Evolutionary conservation across 2,329 filamentous ascomycete genomes (phyloP), one percentile per base, ranked within the genome.

Genomic region (Calycina marina): DNA sequence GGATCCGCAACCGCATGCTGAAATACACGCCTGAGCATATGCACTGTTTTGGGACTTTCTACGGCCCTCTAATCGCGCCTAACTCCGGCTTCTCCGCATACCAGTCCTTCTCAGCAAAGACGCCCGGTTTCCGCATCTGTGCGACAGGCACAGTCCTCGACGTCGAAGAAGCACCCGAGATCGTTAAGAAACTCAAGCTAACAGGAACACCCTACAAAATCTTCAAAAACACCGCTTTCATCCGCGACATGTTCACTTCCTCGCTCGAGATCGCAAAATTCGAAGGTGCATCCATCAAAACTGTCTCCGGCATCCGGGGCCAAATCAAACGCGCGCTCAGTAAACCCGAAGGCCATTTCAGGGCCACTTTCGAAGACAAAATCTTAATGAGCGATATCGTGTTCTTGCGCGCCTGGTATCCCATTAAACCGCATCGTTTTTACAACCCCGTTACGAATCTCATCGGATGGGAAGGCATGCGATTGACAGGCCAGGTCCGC

Each of bases 1-100:
- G 90, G 46, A 92, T 83, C 15, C 71, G 90, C 41, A 94, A 96
- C 58, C 77, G 90, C 36, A 94, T 98, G 88, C 70, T 98, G 40
- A 98, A 98, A 58, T 98, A 98, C 58, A 94, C 88, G 0, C 92
- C 90, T 0, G 92, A 98, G 62, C 90, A 98, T 53, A 96, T 94
- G 85, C 90, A 96, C 60, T 98, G 92, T 61, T 93, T 93, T 54
- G 90, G 73, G 25, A 93, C 86, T 31, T 85, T 96, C 57, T 96
- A 93, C 51, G 90, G 86, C 0, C 90, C 92, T 0, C 72, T 98
- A 5, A 84, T 94, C 38, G 85, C 90, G 1, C 90, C 92, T 9
- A 94, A 93, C 56, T 93, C 88, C 2, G 85, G 88, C 37, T 96
- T 98, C 58, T 86, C 82, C 45, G 90, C 81, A 56, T 84, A 96